These are phyloP conservation scores for Sclerotinia borealis DNA, from an alignment of 2,329 filamentous ascomycete species.

Conservation along the genomic window DNA sequence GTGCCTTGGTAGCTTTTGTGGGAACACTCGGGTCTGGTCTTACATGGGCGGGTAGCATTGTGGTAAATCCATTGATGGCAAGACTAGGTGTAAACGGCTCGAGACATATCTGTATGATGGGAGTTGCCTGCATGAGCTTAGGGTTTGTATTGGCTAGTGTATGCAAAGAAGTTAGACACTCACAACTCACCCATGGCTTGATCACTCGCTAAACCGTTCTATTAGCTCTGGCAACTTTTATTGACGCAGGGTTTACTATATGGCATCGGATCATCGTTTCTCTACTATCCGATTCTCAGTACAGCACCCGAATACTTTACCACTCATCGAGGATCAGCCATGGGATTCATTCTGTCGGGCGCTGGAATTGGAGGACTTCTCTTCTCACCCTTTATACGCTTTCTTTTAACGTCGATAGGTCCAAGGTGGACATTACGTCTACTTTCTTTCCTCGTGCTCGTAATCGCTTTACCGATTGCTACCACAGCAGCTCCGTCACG, in stretches of 20 bases:
- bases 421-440: constrained; percentile 40
- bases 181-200: not conserved
- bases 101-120: constrained; percentile 37
- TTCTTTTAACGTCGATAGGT: constrained; percentile 38
- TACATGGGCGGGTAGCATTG: constrained; percentile 45
- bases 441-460: constrained; percentile 35
- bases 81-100: constrained; percentile 35
- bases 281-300: constrained; percentile 39
- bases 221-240: constrained; percentile 39
- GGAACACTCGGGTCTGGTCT: constrained; percentile 43
- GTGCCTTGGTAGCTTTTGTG: constrained; percentile 42
- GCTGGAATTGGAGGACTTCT: constrained; percentile 39
- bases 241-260: constrained; percentile 43
- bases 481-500: constrained; percentile 37
- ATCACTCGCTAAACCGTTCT: not conserved
- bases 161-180: constrained; percentile 23
- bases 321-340: constrained; percentile 40
- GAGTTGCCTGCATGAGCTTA: constrained; percentile 37
- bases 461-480: constrained; percentile 37
- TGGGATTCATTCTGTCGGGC: constrained; percentile 41
- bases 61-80: constrained; percentile 43
- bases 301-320: constrained; percentile 46
- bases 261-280: constrained; percentile 37
- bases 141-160: constrained; percentile 40
- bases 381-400: constrained; percentile 37